Evolutionary conservation across 192 early-diverging fungal genomes (phyloP).

Genomic region (Mortierella claussenii): DNA sequence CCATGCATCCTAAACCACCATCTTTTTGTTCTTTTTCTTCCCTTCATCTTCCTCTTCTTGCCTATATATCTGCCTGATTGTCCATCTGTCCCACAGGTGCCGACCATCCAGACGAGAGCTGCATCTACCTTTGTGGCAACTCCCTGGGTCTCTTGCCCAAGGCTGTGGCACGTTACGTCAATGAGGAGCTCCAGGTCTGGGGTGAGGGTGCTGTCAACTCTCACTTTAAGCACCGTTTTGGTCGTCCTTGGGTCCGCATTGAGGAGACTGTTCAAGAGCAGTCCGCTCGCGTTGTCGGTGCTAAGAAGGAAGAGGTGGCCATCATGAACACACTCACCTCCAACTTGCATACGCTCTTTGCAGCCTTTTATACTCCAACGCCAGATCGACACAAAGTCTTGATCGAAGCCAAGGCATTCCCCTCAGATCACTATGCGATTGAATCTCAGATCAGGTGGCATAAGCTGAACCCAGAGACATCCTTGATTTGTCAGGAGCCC

Average conservation of each 20-base stretch:
- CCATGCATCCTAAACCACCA: too few species aligned
- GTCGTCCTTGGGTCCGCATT: slow-evolving; percentile 87
- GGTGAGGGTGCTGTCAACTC: slow-evolving; percentile 84
- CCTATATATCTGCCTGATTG: not conserved
- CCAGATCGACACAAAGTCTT: slow-evolving; percentile 79
- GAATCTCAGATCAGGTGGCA: slow-evolving; percentile 91
- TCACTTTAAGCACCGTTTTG: slow-evolving; percentile 86
- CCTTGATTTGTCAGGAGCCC: slow-evolving; percentile 81
- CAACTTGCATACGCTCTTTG: slow-evolving; percentile 91
- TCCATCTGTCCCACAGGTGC: too few species aligned
- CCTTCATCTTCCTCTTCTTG: not conserved
- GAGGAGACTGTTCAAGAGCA: slow-evolving; percentile 81
- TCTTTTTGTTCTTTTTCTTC: too few species aligned
- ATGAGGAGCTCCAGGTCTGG: slow-evolving; percentile 94
- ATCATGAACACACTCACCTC: slow-evolving; percentile 94
- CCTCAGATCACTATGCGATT: slow-evolving; percentile 94
- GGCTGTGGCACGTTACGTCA: slow-evolving; percentile 69
- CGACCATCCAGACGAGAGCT: slow-evolving; percentile 48
- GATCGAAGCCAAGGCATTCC: slow-evolving; percentile 94
- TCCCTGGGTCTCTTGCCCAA: slow-evolving; percentile 91
- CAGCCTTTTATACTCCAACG: slow-evolving; percentile 94
- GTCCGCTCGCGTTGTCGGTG: slow-evolving; percentile 84
- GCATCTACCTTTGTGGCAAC: slow-evolving; percentile 93
- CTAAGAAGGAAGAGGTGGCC: slow-evolving; percentile 80
- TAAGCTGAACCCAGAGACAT: slow-evolving; percentile 71